A percentile compares a stretch with the other conserved stretches of the same genome.
These are phyloP conservation scores for Cystobasidium tubakii DNA, from an alignment of 768 basidiomycete genomes.

Conservation along the genomic window DNA sequence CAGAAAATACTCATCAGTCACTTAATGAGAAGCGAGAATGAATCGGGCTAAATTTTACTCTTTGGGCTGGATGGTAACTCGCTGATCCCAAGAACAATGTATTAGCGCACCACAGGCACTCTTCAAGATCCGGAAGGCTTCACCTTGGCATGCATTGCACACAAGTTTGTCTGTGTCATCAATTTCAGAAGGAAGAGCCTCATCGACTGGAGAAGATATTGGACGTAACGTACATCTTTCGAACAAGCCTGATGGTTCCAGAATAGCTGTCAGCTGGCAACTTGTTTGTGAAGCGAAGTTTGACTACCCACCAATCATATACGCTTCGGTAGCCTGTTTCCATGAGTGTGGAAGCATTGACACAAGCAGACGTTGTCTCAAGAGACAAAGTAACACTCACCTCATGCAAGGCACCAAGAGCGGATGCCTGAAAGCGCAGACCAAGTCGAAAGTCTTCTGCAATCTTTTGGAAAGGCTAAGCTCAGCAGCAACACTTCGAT, in stretches of 20 bases:
- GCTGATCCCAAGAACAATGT: conserved; percentile 1
- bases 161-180: neutral
- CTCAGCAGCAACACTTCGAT: no score
- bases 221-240: conserved; percentile 4
- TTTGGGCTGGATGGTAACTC: conserved; percentile 62
- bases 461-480: conserved; percentile 52
- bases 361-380: neutral
- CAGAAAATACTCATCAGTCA: neutral
- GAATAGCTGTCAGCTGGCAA: neutral
- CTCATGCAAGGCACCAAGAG: conserved; percentile 57
- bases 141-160: conserved; percentile 25
- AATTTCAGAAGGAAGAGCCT: neutral
- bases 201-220: neutral
- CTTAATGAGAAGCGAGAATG: neutral
- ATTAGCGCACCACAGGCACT: no score
- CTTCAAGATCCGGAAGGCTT: no score
- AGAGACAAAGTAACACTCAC: conserved; percentile 47
- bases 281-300: neutral
- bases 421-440: conserved; percentile 55
- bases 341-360: no score
- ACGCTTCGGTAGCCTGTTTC: conserved; percentile 18
- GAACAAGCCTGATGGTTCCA: conserved; percentile 10
- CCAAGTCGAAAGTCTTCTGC: conserved; percentile 69
- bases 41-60: conserved; percentile 48
- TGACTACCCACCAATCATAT: conserved; percentile 1